Percentiles rank a stretch among this genome's conserved stretches.
Evolutionary conservation across 768 basidiomycete genomes (phyloP).

Genomic region (Hericium coralloides): DNA sequence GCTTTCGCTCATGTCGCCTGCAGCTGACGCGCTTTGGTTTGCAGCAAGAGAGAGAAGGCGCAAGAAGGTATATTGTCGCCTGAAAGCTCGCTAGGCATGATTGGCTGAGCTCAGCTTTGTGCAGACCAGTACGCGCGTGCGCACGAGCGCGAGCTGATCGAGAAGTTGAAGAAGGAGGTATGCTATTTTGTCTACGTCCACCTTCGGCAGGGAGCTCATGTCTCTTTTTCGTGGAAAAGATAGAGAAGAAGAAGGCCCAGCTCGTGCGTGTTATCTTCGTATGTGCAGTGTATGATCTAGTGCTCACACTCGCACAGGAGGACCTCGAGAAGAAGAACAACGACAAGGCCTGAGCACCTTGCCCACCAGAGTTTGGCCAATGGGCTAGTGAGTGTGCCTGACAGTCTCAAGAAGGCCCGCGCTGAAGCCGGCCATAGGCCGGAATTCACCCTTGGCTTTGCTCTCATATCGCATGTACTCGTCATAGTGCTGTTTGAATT

Average conservation of each 20-base stretch:
- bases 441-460: too few relatives aligned
- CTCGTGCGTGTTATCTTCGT: conserved; percentile 17
- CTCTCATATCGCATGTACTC: too few relatives aligned
- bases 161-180: conserved; percentile 52
- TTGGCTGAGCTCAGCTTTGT: conserved; percentile 5
- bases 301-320: not conserved
- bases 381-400: too few relatives aligned
- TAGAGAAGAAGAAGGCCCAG: conserved; percentile 24
- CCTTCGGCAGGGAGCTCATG: not conserved
- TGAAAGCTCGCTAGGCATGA: not conserved
- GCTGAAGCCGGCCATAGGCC: too few relatives aligned
- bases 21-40: conserved; percentile 3
- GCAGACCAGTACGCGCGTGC: conserved; percentile 56
- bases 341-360: not conserved
- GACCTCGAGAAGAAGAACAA: not conserved
- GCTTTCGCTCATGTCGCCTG: conserved; percentile 8
- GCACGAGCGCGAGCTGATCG: conserved; percentile 48
- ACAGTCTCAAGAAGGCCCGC: too few relatives aligned
- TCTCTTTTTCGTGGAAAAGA: conserved; percentile 9
- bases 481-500: too few relatives aligned
- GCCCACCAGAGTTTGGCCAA: too few relatives aligned
- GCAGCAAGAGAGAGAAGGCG: conserved; percentile 66
- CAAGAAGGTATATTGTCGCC: conserved; percentile 42
- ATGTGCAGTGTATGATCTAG: not conserved
- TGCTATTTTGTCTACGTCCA: conserved; percentile 8